Evolutionary conservation across 2,329 filamentous ascomycete species (phyloP), one percentile per base, ranked within the genome.

Genomic region (Diplodia sapinea): DNA sequence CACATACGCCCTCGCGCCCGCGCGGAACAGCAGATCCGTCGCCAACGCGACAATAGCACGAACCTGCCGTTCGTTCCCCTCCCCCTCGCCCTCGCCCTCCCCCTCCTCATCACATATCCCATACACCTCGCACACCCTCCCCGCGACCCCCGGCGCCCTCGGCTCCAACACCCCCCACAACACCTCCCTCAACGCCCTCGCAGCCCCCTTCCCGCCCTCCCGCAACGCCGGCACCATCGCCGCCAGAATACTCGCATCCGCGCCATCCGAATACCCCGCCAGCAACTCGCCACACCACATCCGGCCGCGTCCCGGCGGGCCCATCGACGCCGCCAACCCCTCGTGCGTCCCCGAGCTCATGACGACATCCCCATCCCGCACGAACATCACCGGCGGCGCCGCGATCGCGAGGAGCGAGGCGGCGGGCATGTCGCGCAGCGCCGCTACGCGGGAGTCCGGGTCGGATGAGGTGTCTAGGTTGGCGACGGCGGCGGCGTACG

Each of bases 181-280:
- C n/a, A n/a, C n/a, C n/a, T n/a, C n/a, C n/a, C n/a, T n/a, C n/a
- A n/a, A n/a, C n/a, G n/a, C n/a, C n/a, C n/a, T n/a, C n/a, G n/a
- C n/a, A n/a, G n/a, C n/a, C n/a, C n/a, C n/a, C n/a, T 79, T n/a
- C n/a, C 26, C 43, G 20, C 26, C 2, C 43, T 23, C 9, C n/a
- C 20, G 20, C 31, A 56, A 23, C 29, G 65, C 29, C 11, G 65
- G 43, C 15, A 38, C 4, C 20, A 61, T 8, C 29, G 29, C 6
- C n/a, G 54, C 31, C 17, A 59, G 11, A 33, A 59, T 59, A 31
- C 43, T 43, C 17, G 47, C 64, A 74, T 85, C 31, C 6, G 31
- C 83, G 55, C 82, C 77, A 68, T 80, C 76, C 26, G 81, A 81
- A 68, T 85, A 80, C 17, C 83, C 84, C 49, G 85, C 79, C 68